Percentiles rank a stretch among this genome's conserved stretches.
Evolutionary conservation across 257 asterid species (phyloP).

Genomic region (Euphrasia confusa): DNA sequence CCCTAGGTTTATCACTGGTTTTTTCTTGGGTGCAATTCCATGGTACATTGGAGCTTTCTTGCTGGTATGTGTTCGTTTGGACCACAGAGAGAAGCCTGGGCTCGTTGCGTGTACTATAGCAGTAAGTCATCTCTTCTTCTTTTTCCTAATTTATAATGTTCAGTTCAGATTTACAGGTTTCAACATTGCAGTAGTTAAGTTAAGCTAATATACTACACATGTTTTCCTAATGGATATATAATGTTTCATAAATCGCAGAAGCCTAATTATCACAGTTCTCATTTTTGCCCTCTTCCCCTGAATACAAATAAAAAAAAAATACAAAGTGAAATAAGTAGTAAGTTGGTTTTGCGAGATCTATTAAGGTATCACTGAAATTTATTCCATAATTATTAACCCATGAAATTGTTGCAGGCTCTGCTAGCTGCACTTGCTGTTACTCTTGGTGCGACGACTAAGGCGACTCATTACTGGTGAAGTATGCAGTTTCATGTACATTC

Average conservation of each 20-base stretch:
- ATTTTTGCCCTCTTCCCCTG: no score
- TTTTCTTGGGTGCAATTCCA: slow-evolving; percentile 78
- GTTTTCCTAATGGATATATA: no score
- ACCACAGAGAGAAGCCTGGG: slow-evolving; percentile 89
- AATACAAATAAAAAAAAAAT: no score
- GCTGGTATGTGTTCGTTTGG: slow-evolving; percentile 69
- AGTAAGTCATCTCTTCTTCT: slow-evolving; percentile 42
- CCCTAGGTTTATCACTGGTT: slow-evolving; percentile 71
- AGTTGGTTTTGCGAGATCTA: neutral
- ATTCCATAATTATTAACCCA: neutral
- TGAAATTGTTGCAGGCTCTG: slow-evolving; percentile 43
- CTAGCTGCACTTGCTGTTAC: slow-evolving; percentile 68
- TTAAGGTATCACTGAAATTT: neutral
- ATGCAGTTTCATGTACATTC: slow-evolving; percentile 37
- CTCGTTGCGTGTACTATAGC: slow-evolving; percentile 79
- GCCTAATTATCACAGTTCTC: no score
- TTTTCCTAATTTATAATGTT: no score
- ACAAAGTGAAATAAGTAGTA: no score
- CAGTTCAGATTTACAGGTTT: no score
- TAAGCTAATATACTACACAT: no score
- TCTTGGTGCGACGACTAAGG: slow-evolving; percentile 59
- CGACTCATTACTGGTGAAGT: slow-evolving; percentile 61
- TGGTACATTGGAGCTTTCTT: slow-evolving; percentile 90
- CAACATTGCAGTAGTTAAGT: no score
- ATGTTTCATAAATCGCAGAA: no score